Evolutionary conservation across 805 yeast species (phyloP).

Genomic region (Metschnikowia continentalis): DNA sequence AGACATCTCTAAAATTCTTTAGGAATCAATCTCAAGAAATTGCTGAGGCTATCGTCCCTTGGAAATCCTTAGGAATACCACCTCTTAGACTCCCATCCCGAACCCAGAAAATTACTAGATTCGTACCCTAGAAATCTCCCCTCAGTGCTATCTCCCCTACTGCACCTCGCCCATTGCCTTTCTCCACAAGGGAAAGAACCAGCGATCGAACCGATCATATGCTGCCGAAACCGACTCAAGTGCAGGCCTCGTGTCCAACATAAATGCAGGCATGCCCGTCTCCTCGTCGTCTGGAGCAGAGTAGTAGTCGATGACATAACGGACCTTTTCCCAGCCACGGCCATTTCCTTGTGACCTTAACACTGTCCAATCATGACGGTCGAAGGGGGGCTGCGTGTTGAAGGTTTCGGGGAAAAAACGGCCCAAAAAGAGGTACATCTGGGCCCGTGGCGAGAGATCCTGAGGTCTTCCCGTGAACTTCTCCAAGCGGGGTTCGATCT

Average conservation of each 20-base stretch:
- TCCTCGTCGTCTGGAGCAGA: slow-evolving; percentile 89
- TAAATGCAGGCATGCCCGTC: slow-evolving; percentile 86
- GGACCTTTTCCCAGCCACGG: slow-evolving; percentile 58
- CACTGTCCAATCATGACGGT: slow-evolving; percentile 98
- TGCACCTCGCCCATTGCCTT: slow-evolving; percentile 59
- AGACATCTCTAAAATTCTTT: too few species aligned
- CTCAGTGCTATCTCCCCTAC: background rate
- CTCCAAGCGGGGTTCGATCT: slow-evolving; percentile 67
- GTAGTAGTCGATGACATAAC: slow-evolving; percentile 94
- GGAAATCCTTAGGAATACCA: too few species aligned
- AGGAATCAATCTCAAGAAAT: too few species aligned
- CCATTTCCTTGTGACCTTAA: slow-evolving; percentile 52
- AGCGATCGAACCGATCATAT: slow-evolving; percentile 62
- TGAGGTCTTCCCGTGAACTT: slow-evolving; percentile 91
- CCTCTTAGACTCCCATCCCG: too few species aligned
- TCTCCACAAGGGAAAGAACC: slow-evolving; percentile 64
- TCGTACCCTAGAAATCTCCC: too few species aligned
- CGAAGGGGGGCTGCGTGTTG: slow-evolving; percentile 85
- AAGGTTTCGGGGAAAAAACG: slow-evolving; percentile 67
- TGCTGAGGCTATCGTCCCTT: too few species aligned
- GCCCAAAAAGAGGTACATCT: slow-evolving; percentile 59
- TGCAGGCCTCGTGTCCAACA: slow-evolving; percentile 94
- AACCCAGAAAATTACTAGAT: too few species aligned
- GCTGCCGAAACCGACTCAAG: slow-evolving; percentile 64
- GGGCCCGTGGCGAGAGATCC: slow-evolving; percentile 83